Evolutionary conservation across 768 basidiomycete species (phyloP), one percentile per base, ranked within the genome.

Genomic region (Amanita jacksonii): DNA sequence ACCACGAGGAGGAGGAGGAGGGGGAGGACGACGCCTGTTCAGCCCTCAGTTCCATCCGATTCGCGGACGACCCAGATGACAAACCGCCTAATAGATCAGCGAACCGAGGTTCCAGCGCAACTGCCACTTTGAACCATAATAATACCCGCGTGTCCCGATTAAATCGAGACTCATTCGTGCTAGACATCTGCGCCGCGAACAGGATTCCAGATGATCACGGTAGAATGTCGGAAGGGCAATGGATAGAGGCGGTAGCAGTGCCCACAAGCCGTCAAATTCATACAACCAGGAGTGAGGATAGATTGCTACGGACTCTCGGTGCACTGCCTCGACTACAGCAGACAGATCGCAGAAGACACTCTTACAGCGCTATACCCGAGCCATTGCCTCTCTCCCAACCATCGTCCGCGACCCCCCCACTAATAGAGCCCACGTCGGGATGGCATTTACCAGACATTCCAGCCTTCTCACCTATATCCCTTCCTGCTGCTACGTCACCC

Each of bases 31-130:
- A 37, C 16, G 43, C 34, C 3, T 44, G 43, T 25, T 45, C 43
- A 15, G 18, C 3, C 2, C 10, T 45, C 12, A 45, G 43, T 9
- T 38, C 35, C 13, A 45, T 45, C 16, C 18, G 27, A 18, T 45
- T 45, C 30, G 43, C 43, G 2, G 33, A 27, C 15, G 43, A 45
- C n/a, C 43, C 35, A 23, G 43, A 45, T 13, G 43, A 38, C 9
- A 45, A 38, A 12, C 44, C 36, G 4, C 27, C 27, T 5, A 37
- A 38, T 6, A 32, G 30, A 3, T 12, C 6, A 12, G 31, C 15
- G 13, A 31, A n/a, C 2, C 25, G 35, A 18, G 12, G 24, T 22
- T 32, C 43, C 8, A 36, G 19, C 33, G 20, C 19, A 22, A 15
- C 35, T 4, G 8, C 20, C 33, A 23, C 19, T 24, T 16, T 27